phyloP scores from a whole-genome alignment of 495 filamentous ascomycete species.

The Arthonia radiata region DNA sequence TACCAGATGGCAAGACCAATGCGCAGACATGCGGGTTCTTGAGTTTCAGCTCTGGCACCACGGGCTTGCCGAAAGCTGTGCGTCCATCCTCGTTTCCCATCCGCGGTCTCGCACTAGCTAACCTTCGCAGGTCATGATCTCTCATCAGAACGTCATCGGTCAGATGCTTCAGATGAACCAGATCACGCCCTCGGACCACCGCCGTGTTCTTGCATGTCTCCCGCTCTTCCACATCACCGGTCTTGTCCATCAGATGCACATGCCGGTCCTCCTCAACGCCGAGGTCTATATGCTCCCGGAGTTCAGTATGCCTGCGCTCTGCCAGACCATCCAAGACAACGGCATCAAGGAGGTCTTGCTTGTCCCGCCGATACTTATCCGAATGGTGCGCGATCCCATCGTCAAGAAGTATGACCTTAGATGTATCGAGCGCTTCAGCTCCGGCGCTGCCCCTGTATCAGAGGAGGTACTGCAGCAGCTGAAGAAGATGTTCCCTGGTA shows the following conservation, averaged over 20 bases:
- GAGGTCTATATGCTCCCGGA: slow-evolving; percentile 32
- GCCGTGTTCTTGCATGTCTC: slow-evolving; percentile 25
- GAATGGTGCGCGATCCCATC: slow-evolving; percentile 35
- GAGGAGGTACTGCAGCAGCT: slow-evolving; percentile 35
- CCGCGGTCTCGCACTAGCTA: slow-evolving; percentile 1
- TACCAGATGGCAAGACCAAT: slow-evolving; percentile 26
- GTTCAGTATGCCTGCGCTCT: slow-evolving; percentile 32
- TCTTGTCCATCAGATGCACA: slow-evolving; percentile 33
- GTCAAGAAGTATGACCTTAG: slow-evolving; percentile 35
- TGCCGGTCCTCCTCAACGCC: slow-evolving; percentile 29
- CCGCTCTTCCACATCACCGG: slow-evolving; percentile 32
- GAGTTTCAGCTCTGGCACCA: slow-evolving; percentile 29
- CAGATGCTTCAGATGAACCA: slow-evolving; percentile 30
- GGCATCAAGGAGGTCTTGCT: slow-evolving; percentile 33
- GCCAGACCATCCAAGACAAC: slow-evolving; percentile 24
- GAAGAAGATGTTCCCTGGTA: slow-evolving; percentile 29
- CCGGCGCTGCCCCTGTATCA: slow-evolving; percentile 38
- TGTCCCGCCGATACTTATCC: slow-evolving; percentile 45
- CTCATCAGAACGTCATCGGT: slow-evolving; percentile 37
- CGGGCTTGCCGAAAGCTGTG: slow-evolving; percentile 25
- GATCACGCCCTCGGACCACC: slow-evolving; percentile 21
- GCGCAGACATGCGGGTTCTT: slow-evolving; percentile 29
- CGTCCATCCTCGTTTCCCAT: slow-evolving; percentile 3
- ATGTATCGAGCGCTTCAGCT: slow-evolving; percentile 24
- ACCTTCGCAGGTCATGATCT: slow-evolving; percentile 26